Percentiles rank a stretch among this genome's conserved stretches.
Evolutionary conservation across 345 rosid genomes (phyloP).

Genomic region (Cardamine chenopodiifolia): DNA sequence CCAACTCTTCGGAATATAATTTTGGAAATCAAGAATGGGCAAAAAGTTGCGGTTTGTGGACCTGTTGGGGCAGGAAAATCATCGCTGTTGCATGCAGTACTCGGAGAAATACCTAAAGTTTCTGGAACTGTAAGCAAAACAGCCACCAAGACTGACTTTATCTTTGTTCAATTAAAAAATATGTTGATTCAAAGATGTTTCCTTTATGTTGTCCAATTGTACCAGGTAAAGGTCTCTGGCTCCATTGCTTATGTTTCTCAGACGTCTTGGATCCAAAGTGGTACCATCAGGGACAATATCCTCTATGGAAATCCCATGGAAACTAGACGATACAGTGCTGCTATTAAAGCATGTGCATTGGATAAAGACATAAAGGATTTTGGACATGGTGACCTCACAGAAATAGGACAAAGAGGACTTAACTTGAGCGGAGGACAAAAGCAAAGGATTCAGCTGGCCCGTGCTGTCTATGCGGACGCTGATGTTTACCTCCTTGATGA

Average conservation of each 20-base stretch:
- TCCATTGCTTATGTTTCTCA: conserved; percentile 78
- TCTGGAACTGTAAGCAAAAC: conserved; percentile 64
- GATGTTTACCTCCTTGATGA: conserved; percentile 82
- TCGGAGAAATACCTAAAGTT: conserved; percentile 67
- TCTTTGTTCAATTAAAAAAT: background rate
- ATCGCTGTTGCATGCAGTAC: conserved; percentile 64
- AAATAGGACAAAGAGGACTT: conserved; percentile 84
- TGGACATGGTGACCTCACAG: conserved; percentile 75
- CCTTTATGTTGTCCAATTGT: conserved; percentile 11
- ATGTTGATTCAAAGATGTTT: background rate
- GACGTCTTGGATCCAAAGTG: conserved; percentile 85
- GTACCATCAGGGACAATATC: conserved; percentile 71
- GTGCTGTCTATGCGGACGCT: conserved; percentile 75
- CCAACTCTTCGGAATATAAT: conserved; percentile 51
- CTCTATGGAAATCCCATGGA: conserved; percentile 70
- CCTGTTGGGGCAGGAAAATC: conserved; percentile 84
- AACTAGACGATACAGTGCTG: conserved; percentile 52
- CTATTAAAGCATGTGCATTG: conserved; percentile 64
- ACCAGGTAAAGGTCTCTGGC: conserved; percentile 60
- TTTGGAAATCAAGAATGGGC: conserved; percentile 52
- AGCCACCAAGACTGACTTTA: conserved; percentile 16
- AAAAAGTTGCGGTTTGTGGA: conserved; percentile 80
- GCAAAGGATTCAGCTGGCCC: conserved; percentile 80
- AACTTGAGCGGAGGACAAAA: conserved; percentile 96
- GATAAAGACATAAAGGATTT: conserved; percentile 69